Percentiles rank a stretch among this genome's conserved stretches.
Conservation (phyloP, 352 stramenopile genomes). For the Globisporangium perplexum region DNA sequence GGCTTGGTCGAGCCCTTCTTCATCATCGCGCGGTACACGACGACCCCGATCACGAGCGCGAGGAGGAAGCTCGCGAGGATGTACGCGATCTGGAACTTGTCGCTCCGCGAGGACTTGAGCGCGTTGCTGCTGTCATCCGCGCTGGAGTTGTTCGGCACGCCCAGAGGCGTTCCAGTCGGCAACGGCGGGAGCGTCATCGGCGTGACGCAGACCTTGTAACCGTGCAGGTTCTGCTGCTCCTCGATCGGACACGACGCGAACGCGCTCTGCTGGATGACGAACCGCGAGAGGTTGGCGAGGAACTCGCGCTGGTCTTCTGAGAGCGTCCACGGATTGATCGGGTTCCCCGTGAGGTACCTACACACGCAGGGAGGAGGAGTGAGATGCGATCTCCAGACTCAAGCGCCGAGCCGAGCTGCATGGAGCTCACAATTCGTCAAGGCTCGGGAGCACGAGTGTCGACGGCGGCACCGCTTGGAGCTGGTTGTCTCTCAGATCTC, state of each 20-base stretch:
- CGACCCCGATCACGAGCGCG: constrained; percentile 20
- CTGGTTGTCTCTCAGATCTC: constrained; percentile 14
- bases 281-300: constrained; percentile 19
- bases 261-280: constrained; percentile 31
- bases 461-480: constrained; percentile 11
- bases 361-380: not conserved
- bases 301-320: constrained; percentile 22
- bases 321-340: constrained; percentile 23
- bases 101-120: not conserved
- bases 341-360: constrained; percentile 30
- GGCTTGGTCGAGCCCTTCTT: not conserved
- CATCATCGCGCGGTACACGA: constrained; percentile 11
- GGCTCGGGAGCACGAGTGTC: constrained; percentile 8
- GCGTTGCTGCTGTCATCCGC: not conserved
- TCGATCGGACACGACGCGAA: constrained; percentile 31
- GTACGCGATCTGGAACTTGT: constrained; percentile 24
- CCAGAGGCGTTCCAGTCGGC: not conserved
- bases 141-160: constrained; percentile 5
- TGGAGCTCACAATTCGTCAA: constrained; percentile 17
- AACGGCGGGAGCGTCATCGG: not conserved
- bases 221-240: constrained; percentile 20
- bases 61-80: constrained; percentile 31
- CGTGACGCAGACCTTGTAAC: constrained; percentile 24
- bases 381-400: not conserved
- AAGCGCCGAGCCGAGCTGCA: no score